Percentiles rank a stretch among this genome's conserved stretches.
phyloP scores from a whole-genome alignment of 2,329 filamentous ascomycete genomes.

The Juglanconis oblonga region DNA sequence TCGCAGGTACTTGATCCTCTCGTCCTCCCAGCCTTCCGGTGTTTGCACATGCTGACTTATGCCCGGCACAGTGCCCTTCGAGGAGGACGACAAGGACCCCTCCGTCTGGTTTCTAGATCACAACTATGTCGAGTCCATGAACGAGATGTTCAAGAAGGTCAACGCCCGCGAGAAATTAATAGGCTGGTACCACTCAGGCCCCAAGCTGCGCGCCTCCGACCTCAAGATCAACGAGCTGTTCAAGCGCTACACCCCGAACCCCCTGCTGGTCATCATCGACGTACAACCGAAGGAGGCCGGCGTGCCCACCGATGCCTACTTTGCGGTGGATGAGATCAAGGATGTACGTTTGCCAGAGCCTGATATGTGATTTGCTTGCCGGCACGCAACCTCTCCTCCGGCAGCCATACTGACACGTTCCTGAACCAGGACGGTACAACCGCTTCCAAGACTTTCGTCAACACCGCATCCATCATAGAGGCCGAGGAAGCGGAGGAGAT shows the following conservation, averaged over 20 bases:
- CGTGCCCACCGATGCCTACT: conserved; percentile 97
- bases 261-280: conserved; percentile 94
- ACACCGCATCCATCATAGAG: conserved; percentile 97
- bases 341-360: conserved; percentile 62
- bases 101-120: conserved; percentile 99
- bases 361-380: neutral
- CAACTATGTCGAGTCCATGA: conserved; percentile 99
- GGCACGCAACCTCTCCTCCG: neutral
- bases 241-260: conserved; percentile 97
- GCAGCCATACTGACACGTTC: conserved; percentile 12
- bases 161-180: conserved; percentile 98
- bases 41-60: conserved; percentile 13
- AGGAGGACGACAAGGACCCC: conserved; percentile 97
- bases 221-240: conserved; percentile 99
- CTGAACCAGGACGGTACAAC: conserved; percentile 84
- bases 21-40: conserved; percentile 5
- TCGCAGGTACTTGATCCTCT: conserved; percentile 65
- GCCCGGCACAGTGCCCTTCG: conserved; percentile 61
- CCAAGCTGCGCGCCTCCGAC: conserved; percentile 94
- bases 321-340: conserved; percentile 99
- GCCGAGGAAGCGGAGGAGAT: conserved; percentile 99
- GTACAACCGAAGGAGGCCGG: conserved; percentile 98
- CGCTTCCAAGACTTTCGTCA: conserved; percentile 94
- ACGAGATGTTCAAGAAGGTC: conserved; percentile 99
- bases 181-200: conserved; percentile 98